Conservation (phyloP, 129 eudicot genomes). For the Flaveria trinervia region DNA sequence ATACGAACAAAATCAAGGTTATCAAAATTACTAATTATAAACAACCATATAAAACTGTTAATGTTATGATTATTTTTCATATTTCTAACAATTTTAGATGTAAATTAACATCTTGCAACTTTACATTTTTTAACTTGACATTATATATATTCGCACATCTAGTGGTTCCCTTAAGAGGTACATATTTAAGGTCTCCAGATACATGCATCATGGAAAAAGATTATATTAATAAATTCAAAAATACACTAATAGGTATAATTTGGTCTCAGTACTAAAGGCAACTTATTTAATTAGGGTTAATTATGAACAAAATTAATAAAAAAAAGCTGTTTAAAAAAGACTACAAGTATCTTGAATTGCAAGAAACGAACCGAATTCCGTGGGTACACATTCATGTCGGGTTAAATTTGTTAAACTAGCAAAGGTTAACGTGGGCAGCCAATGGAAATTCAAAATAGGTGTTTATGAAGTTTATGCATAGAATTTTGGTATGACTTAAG, state of each 20-base stretch:
- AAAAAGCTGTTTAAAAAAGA: neutral
- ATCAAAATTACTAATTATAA: no score
- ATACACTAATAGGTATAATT: neutral
- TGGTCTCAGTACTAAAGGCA: neutral
- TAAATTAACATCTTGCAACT: no score
- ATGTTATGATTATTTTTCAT: no score
- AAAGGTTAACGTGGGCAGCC: neutral
- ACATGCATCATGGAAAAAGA: neutral
- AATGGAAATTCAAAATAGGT: neutral
- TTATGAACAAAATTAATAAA: neutral
- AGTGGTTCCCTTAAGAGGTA: neutral
- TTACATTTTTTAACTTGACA: neutral
- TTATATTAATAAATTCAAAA: neutral
- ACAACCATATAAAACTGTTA: no score
- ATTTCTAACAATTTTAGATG: no score
- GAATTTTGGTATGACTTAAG: no score
- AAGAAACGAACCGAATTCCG: neutral
- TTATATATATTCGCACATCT: neutral
- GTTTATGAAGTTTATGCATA: neutral
- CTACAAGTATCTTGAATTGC: neutral
- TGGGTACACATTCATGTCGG: neutral
- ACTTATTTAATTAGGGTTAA: neutral
- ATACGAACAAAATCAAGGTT: no score
- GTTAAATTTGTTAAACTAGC: neutral
- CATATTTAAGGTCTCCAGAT: neutral